A percentile compares a stretch with the other conserved stretches of the same genome.
phyloP scores from a whole-genome alignment of 2,329 filamentous ascomycete species.

The Alternaria gansuensis region DNA sequence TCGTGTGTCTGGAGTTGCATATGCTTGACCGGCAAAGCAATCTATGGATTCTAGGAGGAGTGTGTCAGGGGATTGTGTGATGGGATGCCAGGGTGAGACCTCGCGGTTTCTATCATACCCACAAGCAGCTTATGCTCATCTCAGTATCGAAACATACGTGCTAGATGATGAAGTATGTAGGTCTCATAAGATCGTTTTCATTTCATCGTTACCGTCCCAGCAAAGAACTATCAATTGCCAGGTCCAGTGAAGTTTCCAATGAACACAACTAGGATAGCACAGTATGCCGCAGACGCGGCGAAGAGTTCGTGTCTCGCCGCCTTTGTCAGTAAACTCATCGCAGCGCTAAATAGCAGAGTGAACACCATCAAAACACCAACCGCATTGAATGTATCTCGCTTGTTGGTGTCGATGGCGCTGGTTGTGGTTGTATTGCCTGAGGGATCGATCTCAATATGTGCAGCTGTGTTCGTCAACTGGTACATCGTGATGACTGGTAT shows the following conservation, averaged over 20 bases:
- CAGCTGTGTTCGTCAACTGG: slow-evolving; percentile 42
- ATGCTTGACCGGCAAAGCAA: no score
- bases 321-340: slow-evolving; percentile 51
- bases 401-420: slow-evolving; percentile 21
- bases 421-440: slow-evolving; percentile 1
- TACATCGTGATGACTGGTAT: slow-evolving; percentile 56
- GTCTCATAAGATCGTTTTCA: background rate
- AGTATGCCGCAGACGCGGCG: slow-evolving; percentile 53
- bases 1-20: no score
- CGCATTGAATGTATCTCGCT: slow-evolving; percentile 49
- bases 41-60: no score
- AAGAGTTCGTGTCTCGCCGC: slow-evolving; percentile 52
- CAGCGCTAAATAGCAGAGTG: slow-evolving; percentile 51
- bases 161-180: background rate
- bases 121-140: background rate
- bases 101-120: background rate
- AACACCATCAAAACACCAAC: slow-evolving; percentile 56
- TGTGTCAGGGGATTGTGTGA: background rate
- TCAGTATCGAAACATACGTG: background rate
- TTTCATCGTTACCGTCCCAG: background rate
- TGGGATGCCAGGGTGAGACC: background rate
- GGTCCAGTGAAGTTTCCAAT: slow-evolving; percentile 53
- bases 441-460: background rate
- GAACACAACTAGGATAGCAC: slow-evolving; percentile 53
- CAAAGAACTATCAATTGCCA: slow-evolving; percentile 29